Conservation (phyloP, 2,329 filamentous ascomycete genomes). For the Ceratocystis alfenasii region DNA sequence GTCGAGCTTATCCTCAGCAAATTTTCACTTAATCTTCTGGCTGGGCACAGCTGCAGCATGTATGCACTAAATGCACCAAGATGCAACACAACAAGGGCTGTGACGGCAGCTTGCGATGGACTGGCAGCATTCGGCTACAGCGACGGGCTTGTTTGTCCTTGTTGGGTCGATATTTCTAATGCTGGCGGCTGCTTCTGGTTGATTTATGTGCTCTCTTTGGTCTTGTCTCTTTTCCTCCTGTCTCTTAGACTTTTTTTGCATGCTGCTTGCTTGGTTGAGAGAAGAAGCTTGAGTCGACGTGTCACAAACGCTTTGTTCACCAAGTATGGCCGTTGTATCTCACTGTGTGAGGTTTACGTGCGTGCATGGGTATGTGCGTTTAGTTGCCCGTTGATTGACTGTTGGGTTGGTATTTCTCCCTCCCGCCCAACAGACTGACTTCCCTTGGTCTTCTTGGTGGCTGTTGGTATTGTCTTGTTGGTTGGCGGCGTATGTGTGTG, state of each 20-base stretch:
- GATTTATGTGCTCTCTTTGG: background rate
- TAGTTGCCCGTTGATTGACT: no score
- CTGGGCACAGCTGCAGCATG: conserved; percentile 10
- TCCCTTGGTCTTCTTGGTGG: no score
- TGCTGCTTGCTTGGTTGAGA: no score
- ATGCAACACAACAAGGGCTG: conserved; percentile 6
- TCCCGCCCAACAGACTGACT: no score
- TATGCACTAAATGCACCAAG: background rate
- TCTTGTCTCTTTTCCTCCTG: background rate
- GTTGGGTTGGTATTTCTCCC: no score
- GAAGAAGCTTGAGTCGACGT: background rate
- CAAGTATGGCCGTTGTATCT: background rate
- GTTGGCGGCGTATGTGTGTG: background rate
- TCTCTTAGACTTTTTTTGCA: background rate
- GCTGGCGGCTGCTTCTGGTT: conserved; percentile 4
- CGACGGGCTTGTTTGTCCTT: background rate
- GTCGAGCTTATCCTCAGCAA: background rate
- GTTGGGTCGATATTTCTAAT: conserved; percentile 5
- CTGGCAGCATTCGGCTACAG: conserved; percentile 6
- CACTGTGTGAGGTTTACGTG: no score
- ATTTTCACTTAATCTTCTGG: background rate
- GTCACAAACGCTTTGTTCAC: conserved; percentile 8
- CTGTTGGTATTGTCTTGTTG: no score
- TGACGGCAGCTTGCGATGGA: background rate
- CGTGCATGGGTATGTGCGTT: no score